phyloP scores from a whole-genome alignment of 164 flowering plant genomes.

The Piper longum region DNA sequence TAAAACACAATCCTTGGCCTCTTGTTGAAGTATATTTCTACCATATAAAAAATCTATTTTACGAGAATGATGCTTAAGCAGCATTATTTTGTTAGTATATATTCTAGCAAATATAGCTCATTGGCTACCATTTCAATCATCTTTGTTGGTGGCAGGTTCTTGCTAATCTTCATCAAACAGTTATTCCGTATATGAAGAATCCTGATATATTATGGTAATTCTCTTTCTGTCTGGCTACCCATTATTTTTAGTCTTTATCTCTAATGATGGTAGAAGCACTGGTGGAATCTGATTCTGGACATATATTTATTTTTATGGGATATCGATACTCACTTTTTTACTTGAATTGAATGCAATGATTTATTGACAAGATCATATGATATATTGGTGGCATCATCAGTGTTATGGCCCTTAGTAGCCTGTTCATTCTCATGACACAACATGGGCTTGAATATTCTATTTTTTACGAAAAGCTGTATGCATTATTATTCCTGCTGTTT shows the following conservation, averaged over 20 bases:
- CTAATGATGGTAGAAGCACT: not conserved
- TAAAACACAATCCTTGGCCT: too few species aligned
- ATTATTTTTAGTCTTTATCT: not conserved
- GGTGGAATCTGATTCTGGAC: not conserved
- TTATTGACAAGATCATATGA: conserved; percentile 93
- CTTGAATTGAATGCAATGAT: conserved; percentile 49
- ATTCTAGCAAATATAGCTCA: not conserved
- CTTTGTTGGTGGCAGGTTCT: conserved; percentile 45
- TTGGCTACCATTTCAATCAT: not conserved
- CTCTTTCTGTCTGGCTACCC: not conserved
- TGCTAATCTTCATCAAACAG: conserved; percentile 54
- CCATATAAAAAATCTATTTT: too few species aligned
- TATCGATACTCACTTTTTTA: not conserved
- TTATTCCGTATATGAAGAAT: conserved; percentile 68
- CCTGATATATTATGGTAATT: conserved; percentile 68
- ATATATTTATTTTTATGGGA: not conserved
- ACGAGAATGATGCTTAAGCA: not conserved
- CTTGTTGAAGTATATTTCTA: not conserved
- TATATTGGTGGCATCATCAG: conserved; percentile 90
- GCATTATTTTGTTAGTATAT: not conserved
- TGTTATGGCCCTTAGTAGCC: conserved; percentile 94
- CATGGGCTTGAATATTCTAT: conserved; percentile 88
- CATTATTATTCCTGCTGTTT: conserved; percentile 65
- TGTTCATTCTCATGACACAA: conserved; percentile 78
- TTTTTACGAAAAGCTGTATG: conserved; percentile 87